Base-by-base conservation (phyloP, 2,329 filamentous ascomycete species). In the Fusarium subtropicale region DNA sequence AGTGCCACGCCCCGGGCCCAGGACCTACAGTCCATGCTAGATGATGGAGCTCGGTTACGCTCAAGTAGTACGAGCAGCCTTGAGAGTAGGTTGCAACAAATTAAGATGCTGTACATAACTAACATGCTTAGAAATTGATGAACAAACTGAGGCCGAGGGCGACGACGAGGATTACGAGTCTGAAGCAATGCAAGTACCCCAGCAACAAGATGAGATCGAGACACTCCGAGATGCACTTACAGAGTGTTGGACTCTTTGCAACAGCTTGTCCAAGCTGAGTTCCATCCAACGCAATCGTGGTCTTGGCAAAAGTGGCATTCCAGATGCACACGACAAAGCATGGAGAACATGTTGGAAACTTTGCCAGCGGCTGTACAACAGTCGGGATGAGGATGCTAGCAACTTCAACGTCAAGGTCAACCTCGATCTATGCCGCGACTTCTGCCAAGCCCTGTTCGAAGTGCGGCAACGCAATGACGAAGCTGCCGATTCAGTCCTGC, bases 281-380 rank as follows among this genome's bases (percentile, higher is more conserved):
- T 94, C 92, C 20, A 91, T 91, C 68, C 92, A 97, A 76, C 89
- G 93, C 30, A 88, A 93, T 71, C 87, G 92, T 22, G 90, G 94
- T 33, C 95, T 96, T 78, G 90, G 88, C 77, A 91, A 87, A 72
- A 90, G 91, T 1, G 90, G 89, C 15, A 90, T 88, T 13, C 90
- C 91, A 1, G 91, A 93, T 70, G 88, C 91, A 30, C 92, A 97
- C 76, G 93, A 97, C 77, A 91, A 91, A 73, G 94, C 94, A 1
- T 97, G 94, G 95, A 93, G 92, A 78, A 92, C 91, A 66, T 98
- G 94, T 80, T 98, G 94, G 95, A 92, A 91, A 73, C 83, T 98
- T 26, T 98, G 94, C 76, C 93, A 97, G 77, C 91, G 92, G 60
- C 86, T 98, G 5, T 97, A 97, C 76, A 88, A 94, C 65, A 93